These are phyloP conservation scores for Ochromonas danica DNA, from an alignment of 108 stramenopile genomes.

Conservation along the genomic window DNA sequence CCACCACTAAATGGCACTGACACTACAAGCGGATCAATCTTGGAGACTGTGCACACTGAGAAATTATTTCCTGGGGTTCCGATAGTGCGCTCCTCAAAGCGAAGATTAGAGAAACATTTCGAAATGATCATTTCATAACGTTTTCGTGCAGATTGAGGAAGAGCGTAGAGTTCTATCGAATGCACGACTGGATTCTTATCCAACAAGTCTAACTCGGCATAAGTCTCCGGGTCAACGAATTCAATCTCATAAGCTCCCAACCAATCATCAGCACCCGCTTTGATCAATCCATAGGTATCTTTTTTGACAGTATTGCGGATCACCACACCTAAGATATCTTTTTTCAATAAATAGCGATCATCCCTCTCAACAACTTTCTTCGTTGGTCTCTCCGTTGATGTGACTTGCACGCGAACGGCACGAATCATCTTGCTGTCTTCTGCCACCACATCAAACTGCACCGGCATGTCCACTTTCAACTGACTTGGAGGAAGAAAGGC, in stretches of 20 bases:
- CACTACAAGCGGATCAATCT: background rate
- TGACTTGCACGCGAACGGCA: slow-evolving; percentile 9
- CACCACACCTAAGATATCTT: background rate
- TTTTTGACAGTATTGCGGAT: slow-evolving; percentile 22
- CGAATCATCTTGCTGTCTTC: background rate
- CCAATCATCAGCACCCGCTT: background rate
- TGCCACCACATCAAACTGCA: background rate
- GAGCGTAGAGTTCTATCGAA: background rate
- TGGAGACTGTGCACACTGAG: background rate
- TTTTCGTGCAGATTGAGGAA: background rate
- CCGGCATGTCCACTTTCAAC: background rate
- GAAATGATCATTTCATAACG: background rate
- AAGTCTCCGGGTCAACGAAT: background rate
- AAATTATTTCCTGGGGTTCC: slow-evolving; percentile 3
- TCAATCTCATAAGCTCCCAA: background rate
- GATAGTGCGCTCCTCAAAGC: too few relatives aligned
- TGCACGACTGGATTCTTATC: background rate
- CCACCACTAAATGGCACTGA: background rate
- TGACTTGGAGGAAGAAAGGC: background rate
- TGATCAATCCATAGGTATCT: slow-evolving; percentile 1
- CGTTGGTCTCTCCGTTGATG: background rate
- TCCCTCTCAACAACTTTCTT: background rate
- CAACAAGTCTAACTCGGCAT: background rate
- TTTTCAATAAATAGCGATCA: background rate
- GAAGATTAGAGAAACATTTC: background rate